Conservation (phyloP, 2,329 filamentous ascomycete genomes). For the Ophidiomyces ophidiicola region DNA sequence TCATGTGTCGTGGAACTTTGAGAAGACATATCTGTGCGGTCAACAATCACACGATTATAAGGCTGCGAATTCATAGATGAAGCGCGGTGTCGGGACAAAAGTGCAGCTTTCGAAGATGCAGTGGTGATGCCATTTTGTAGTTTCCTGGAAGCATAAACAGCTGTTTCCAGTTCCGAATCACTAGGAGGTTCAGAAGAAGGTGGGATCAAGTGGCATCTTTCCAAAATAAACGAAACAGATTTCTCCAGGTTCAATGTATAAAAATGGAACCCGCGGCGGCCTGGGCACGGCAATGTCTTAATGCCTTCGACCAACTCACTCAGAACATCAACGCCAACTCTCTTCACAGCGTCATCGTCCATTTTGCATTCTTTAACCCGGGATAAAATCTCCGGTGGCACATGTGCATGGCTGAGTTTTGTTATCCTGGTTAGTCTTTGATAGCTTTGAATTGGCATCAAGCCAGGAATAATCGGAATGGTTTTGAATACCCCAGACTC, state of each 20-base stretch:
- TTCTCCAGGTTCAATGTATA: slow-evolving; percentile 96
- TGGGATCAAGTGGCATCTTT: slow-evolving; percentile 73
- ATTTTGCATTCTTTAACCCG: slow-evolving; percentile 42
- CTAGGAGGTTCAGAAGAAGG: slow-evolving; percentile 28
- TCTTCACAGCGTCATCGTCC: slow-evolving; percentile 39
- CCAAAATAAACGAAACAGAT: slow-evolving; percentile 83
- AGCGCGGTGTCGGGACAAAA: slow-evolving; percentile 43
- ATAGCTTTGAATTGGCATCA: slow-evolving; percentile 97
- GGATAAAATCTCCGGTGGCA: slow-evolving; percentile 58
- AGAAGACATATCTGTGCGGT: slow-evolving; percentile 36
- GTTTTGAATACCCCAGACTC: slow-evolving; percentile 73
- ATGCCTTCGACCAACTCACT: slow-evolving; percentile 72
- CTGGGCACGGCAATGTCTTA: slow-evolving; percentile 48
- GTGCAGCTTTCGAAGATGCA: slow-evolving; percentile 24
- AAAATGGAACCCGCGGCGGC: slow-evolving; percentile 80
- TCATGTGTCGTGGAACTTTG: slow-evolving; percentile 41
- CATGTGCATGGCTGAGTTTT: slow-evolving; percentile 79
- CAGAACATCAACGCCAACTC: slow-evolving; percentile 49
- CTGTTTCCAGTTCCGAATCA: slow-evolving; percentile 37
- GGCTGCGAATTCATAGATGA: slow-evolving; percentile 75
- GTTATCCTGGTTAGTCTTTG: slow-evolving; percentile 89
- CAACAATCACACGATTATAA: slow-evolving; percentile 76
- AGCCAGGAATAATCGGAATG: slow-evolving; percentile 80
- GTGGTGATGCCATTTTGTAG: slow-evolving; percentile 19
- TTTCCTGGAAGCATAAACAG: slow-evolving; percentile 26